Evolutionary conservation across 2,329 filamentous ascomycete genomes (phyloP), one percentile per base, ranked within the genome.

Genomic region (Aspergillus glaucus): DNA sequence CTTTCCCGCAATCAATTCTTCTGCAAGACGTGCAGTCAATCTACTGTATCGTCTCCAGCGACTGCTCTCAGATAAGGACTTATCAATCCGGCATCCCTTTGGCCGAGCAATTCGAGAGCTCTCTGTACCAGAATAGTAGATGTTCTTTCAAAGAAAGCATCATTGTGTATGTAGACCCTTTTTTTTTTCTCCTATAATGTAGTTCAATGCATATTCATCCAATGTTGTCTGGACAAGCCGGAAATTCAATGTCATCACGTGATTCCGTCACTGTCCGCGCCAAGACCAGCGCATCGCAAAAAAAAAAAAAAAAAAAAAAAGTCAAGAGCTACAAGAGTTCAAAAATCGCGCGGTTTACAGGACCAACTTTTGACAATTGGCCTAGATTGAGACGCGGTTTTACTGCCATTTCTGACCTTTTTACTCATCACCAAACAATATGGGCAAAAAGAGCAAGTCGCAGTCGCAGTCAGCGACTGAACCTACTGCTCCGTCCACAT

Each of bases 391-490:
- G 36, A 17, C 36, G n/a, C 8, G 19, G 7, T 17, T 10, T 10
- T 12, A 40, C 15, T 17, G 6, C 4, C 10, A 8, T 32, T 6
- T 6, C 19, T 17, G 17, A 44, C 4, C 7, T 12, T 44, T 9
- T 5, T 19, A 17, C 10, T 14, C 12, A 19, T n/a, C 6, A n/a
- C 12, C 4, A 10, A 39, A 5, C 12, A 61, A 49, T 28, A 68
- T 68, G 65, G 65, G 65, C 43, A 68, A 67, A 46, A 66, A 66
- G 48, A 61, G 58, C 21, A 68, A 66, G 30, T 60, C 60, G 1
- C 59, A 62, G 45, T 58, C 63, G 32, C 58, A 53, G 40, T 55
- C 43, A 36, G 53, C 60, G 47, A 56, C 49, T 44, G 52, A 52
- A 44, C 41, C 39, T 36, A 52, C 48, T 28, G 17, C 37, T 17